Evolutionary conservation across 2,329 filamentous ascomycete genomes (phyloP), one percentile per base, ranked within the genome.

Genomic region (Scolecobasidium constrictum): DNA sequence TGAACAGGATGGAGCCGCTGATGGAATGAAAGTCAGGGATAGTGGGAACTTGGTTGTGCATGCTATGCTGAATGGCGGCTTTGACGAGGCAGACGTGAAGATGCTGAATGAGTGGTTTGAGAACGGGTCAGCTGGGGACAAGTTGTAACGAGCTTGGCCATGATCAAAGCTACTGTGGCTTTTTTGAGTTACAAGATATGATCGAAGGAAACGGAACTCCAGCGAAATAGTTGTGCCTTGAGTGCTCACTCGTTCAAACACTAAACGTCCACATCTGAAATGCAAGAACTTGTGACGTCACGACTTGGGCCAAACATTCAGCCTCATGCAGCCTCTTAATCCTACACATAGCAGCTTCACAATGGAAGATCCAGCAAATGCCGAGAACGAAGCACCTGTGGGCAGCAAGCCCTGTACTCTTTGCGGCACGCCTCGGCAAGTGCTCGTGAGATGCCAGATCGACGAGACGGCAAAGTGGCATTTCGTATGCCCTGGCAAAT

Each of bases 381-480:
- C 35, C 17, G 11, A 18, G 12, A 38, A 7, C 9, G 16, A 38
- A 20, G n/a, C 35, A 20, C 19, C 20, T 21, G 23, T n/a, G 18
- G 35, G 56, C 47, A 13, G 19, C 15, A 68, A 67, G 49, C 49
- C 57, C 6, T 67, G 65, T 50, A 61, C 63, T 3, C 50, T 67
- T 12, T 68, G 65, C 50, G 46, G 51, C 13, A 59, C 49, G 1
- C 54, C 56, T 1, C 56, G 59, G 7, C 52, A 57, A 34, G 55
- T 68, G 2, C 57, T 68, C 0, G 56, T 69, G 2, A 62, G 64
- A 38, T 68, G 65, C 49, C 63, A 65, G 46, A 62, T 63, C 43
- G 63, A 68, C 49, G 50, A 54, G 1, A 57, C 56, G 2, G 47
- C 44, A 3, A 57, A 51, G 45, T 68, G 65, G 65, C 57, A 67